Percentiles rank a stretch among this genome's conserved stretches.
Evolutionary conservation across 805 yeast genomes (phyloP).

Genomic region (Saccharomycopsis vini): DNA sequence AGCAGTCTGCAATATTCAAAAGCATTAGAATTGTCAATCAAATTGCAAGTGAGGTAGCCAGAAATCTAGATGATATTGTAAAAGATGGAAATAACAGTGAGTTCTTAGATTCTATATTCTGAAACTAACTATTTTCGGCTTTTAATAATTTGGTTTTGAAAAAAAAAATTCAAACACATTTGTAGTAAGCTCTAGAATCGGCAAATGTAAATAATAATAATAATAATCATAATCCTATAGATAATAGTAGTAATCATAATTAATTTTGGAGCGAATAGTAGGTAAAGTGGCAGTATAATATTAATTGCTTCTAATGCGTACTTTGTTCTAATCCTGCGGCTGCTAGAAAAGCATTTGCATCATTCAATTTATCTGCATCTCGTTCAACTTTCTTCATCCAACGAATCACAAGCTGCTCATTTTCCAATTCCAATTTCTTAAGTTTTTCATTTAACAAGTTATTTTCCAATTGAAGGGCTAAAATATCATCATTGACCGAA

Average conservation of each 20-base stretch:
- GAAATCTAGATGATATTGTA: conserved; percentile 44
- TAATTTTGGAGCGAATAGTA: too few species aligned
- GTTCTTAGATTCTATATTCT: conserved; percentile 14
- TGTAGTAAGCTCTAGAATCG: too few species aligned
- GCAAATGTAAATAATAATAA: too few species aligned
- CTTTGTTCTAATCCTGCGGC: background rate
- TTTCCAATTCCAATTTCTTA: conserved; percentile 35
- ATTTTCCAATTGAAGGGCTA: conserved; percentile 51
- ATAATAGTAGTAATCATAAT: too few species aligned
- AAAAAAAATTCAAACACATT: background rate
- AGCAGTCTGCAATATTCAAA: conserved; percentile 36
- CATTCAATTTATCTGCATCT: conserved; percentile 56
- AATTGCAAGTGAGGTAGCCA: conserved; percentile 54
- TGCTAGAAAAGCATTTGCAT: conserved; percentile 31
- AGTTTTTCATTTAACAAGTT: conserved; percentile 30
- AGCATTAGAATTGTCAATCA: conserved; percentile 50
- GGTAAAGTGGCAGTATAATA: too few species aligned
- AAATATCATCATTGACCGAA: conserved; percentile 56
- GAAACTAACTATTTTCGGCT: too few species aligned
- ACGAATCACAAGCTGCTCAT: conserved; percentile 41
- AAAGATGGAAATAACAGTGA: conserved; percentile 22
- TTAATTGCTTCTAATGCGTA: too few species aligned
- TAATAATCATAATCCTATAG: too few species aligned
- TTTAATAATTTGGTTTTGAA: background rate
- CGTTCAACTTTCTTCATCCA: conserved; percentile 49